phyloP scores from a whole-genome alignment of 1,284 basidiomycete genomes.

The Tylopilus orsonianus region DNA sequence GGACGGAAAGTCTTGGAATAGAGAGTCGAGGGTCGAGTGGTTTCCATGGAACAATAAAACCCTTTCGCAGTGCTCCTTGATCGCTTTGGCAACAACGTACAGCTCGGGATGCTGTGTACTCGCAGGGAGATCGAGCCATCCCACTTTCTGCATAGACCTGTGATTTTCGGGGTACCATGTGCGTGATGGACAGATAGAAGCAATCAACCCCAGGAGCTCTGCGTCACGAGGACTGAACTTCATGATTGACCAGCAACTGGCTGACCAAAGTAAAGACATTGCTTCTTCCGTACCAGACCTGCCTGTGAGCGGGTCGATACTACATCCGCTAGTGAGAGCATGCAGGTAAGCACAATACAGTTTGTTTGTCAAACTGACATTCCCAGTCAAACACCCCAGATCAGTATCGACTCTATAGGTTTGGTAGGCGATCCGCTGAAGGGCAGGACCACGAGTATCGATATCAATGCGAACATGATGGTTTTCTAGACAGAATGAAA shows the following conservation, averaged over 20 bases:
- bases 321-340: conserved; percentile 41
- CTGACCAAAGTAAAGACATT: conserved; percentile 38
- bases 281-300: conserved; percentile 50
- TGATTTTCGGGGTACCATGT: conserved; percentile 37
- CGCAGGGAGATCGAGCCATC: conserved; percentile 20
- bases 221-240: conserved; percentile 30
- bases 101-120: conserved; percentile 37
- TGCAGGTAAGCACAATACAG: conserved; percentile 46
- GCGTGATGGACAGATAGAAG: conserved; percentile 36
- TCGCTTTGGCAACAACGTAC: conserved; percentile 21
- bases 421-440: conserved; percentile 28
- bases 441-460: conserved; percentile 9
- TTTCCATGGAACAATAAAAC: conserved; percentile 14
- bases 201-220: conserved; percentile 37
- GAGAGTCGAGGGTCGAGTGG: background rate
- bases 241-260: conserved; percentile 42
- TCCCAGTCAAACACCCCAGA: conserved; percentile 40
- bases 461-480: conserved; percentile 32
- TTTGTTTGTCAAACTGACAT: conserved; percentile 36
- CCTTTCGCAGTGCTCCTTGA: conserved; percentile 30
- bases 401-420: conserved; percentile 41
- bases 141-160: conserved; percentile 36
- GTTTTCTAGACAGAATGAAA: conserved; percentile 22
- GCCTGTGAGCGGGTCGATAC: conserved; percentile 45
- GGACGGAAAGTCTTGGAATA: conserved; percentile 8